Percentiles rank a stretch among this genome's conserved stretches.
phyloP scores from a whole-genome alignment of 2,329 filamentous ascomycete genomes.

The Lachnellula suecica region DNA sequence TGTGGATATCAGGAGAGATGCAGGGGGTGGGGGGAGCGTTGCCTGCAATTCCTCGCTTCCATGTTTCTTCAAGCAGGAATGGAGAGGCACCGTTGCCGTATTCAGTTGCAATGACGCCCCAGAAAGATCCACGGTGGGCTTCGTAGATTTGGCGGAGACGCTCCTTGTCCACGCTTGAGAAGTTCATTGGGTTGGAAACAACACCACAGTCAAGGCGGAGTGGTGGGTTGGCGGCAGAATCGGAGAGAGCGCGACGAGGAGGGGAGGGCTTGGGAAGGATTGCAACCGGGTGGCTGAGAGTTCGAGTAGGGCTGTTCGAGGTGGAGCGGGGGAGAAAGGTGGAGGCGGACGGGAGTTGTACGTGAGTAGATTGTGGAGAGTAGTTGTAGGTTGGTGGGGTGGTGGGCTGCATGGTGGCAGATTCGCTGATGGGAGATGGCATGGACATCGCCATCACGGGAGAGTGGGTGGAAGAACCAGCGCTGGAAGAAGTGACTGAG shows the following conservation, averaged over 20 bases:
- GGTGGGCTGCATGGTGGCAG: slow-evolving; percentile 19
- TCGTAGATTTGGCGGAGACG: slow-evolving; percentile 71
- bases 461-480: slow-evolving; percentile 47
- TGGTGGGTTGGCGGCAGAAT: slow-evolving; percentile 36
- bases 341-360: slow-evolving; percentile 45
- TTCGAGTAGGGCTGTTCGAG: slow-evolving; percentile 49
- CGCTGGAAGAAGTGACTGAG: slow-evolving; percentile 68
- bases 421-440: slow-evolving; percentile 51
- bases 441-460: slow-evolving; percentile 47
- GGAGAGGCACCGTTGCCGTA: slow-evolving; percentile 66
- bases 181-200: slow-evolving; percentile 40
- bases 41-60: slow-evolving; percentile 41
- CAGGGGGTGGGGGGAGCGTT: slow-evolving; percentile 35
- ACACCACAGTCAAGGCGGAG: slow-evolving; percentile 60
- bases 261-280: slow-evolving; percentile 66
- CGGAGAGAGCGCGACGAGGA: slow-evolving; percentile 44
- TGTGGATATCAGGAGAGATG: slow-evolving; percentile 30
- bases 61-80: slow-evolving; percentile 68
- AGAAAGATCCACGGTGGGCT: slow-evolving; percentile 69
- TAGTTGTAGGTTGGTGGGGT: slow-evolving; percentile 38
- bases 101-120: slow-evolving; percentile 68
- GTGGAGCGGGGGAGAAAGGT: slow-evolving; percentile 49
- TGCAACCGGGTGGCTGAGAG: slow-evolving; percentile 47
- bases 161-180: slow-evolving; percentile 49
- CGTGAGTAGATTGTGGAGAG: slow-evolving; percentile 31